Percentiles rank a stretch among this genome's conserved stretches.
Evolutionary conservation across 805 yeast species (phyloP).

Genomic region (Nakazawaea siamensis): DNA sequence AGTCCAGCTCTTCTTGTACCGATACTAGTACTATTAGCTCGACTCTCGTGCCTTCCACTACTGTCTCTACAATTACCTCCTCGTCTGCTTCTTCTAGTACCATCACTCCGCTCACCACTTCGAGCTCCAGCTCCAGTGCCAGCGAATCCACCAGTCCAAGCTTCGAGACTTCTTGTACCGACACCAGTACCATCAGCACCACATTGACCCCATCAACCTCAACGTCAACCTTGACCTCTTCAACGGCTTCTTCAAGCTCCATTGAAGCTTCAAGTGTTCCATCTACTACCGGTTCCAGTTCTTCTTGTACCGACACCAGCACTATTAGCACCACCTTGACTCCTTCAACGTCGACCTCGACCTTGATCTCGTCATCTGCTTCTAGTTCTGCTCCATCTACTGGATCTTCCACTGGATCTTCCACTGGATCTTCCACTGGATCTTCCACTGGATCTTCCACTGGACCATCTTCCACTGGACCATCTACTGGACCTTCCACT

Average conservation of each 20-base stretch:
- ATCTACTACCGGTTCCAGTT: not conserved
- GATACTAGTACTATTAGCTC: not conserved
- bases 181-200: too few relatives aligned
- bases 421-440: not conserved
- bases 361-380: not conserved
- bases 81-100: constrained; percentile 1
- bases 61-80: not conserved
- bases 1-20: not conserved
- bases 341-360: not conserved
- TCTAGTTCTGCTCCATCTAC: not conserved
- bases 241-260: not conserved
- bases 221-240: not conserved
- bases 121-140: constrained; percentile 1
- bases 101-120: not conserved
- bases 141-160: not conserved
- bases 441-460: not conserved
- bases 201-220: not conserved
- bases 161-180: not conserved
- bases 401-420: not conserved
- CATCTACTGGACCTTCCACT: not conserved
- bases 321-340: not conserved
- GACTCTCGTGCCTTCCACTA: not conserved
- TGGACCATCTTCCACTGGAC: not conserved
- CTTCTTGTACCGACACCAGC: not conserved
- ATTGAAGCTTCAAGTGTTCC: not conserved